These are phyloP conservation scores for Lasiosphaeria hispida DNA, from an alignment of 495 filamentous ascomycete genomes.

Conservation along the genomic window DNA sequence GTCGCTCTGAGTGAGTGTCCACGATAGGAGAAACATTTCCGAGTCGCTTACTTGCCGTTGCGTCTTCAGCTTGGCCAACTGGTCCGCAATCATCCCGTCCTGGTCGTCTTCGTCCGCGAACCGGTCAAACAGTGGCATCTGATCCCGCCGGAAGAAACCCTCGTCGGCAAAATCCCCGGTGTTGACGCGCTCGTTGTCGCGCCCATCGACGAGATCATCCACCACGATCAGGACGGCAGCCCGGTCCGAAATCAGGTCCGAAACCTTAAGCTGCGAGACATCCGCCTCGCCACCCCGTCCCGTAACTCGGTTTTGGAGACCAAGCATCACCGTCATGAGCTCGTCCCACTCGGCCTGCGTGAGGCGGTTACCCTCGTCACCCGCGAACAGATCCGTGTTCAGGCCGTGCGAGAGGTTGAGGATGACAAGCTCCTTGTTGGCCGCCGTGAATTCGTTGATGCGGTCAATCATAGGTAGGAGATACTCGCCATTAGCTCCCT, in stretches of 20 bases:
- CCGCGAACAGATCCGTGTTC: constrained; percentile 1
- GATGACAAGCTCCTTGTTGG: background rate
- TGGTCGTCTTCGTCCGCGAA: background rate
- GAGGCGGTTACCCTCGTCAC: background rate
- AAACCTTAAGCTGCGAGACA: background rate
- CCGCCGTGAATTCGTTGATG: background rate
- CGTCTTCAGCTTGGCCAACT: background rate
- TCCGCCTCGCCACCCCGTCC: background rate
- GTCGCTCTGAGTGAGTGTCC: constrained; percentile 6
- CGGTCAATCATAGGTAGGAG: background rate
- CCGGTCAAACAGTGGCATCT: background rate
- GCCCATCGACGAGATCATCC: background rate
- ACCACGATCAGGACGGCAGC: background rate
- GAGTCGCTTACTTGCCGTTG: background rate
- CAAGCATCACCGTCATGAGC: background rate
- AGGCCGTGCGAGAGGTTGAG: constrained; percentile 1
- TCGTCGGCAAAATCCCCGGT: background rate
- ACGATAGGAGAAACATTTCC: constrained; percentile 2
- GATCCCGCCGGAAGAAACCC: constrained; percentile 1
- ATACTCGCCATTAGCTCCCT: background rate
- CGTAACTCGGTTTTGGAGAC: background rate
- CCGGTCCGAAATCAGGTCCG: background rate
- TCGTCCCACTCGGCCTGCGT: background rate
- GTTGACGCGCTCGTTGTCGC: background rate
- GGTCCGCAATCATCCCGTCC: background rate